Evolutionary conservation across 768 basidiomycete genomes (phyloP).

Genomic region (Leccinum subgranulosum): DNA sequence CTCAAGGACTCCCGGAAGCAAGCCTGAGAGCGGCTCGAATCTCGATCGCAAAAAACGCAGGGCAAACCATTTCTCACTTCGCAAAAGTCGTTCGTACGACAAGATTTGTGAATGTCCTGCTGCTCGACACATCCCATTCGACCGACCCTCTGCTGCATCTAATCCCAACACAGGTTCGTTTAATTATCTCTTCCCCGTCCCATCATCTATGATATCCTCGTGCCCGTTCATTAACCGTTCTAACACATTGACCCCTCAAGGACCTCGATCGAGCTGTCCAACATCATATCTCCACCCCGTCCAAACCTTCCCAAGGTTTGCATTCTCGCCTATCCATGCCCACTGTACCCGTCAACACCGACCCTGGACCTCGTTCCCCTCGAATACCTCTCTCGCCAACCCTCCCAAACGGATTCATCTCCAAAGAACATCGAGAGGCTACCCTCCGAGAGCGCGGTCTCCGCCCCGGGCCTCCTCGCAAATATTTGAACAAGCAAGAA

Average conservation of each 20-base stretch:
- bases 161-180: conserved; percentile 20
- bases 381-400: conserved; percentile 6
- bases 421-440: conserved; percentile 37
- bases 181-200: not conserved
- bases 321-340: conserved; percentile 15
- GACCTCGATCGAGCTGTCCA: not conserved
- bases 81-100: too few relatives aligned
- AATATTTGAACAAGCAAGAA: conserved; percentile 37
- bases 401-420: conserved; percentile 24
- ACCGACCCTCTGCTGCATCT: too few relatives aligned
- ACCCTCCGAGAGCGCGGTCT: conserved; percentile 61
- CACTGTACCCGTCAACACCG: not conserved
- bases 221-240: not conserved
- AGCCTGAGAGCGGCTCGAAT: too few relatives aligned
- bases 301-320: conserved; percentile 1
- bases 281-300: conserved; percentile 17
- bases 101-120: too few relatives aligned
- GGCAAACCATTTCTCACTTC: too few relatives aligned
- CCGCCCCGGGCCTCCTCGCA: conserved; percentile 43
- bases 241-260: not conserved
- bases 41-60: too few relatives aligned
- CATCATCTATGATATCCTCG: conserved; percentile 1
- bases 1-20: too few relatives aligned
- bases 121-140: too few relatives aligned
- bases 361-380: conserved; percentile 1